A percentile compares a stretch with the other conserved stretches of the same genome.
Evolutionary conservation across 2,329 filamentous ascomycete species (phyloP).

Genomic region (Fusarium siculi): DNA sequence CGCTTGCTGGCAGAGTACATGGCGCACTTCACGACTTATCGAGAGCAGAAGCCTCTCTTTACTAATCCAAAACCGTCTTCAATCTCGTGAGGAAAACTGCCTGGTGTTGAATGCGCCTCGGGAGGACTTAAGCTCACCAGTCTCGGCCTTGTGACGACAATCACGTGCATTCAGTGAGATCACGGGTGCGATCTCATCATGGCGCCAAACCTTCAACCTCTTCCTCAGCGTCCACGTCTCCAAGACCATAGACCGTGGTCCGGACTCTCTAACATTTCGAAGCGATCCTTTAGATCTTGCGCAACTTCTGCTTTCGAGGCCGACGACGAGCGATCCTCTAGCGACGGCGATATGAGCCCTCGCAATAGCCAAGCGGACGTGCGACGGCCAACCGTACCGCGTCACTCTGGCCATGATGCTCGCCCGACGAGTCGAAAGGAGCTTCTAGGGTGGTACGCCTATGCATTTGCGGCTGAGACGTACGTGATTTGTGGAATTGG

Average conservation of each 20-base stretch:
- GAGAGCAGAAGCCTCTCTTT: slow-evolving; percentile 18
- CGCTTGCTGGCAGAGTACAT: slow-evolving; percentile 27
- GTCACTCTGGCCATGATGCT: slow-evolving; percentile 86
- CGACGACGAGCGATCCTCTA: slow-evolving; percentile 73
- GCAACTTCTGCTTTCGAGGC: slow-evolving; percentile 72
- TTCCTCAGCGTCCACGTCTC: slow-evolving; percentile 53
- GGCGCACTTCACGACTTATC: slow-evolving; percentile 13
- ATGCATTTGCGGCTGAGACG: slow-evolving; percentile 95
- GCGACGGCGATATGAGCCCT: slow-evolving; percentile 50
- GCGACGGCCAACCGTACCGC: slow-evolving; percentile 52
- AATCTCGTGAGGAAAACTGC: slow-evolving; percentile 12
- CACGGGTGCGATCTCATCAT: slow-evolving; percentile 34
- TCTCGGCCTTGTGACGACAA: slow-evolving; percentile 40
- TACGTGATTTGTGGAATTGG: slow-evolving; percentile 87
- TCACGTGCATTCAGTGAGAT: slow-evolving; percentile 44
- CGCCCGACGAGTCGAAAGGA: slow-evolving; percentile 89
- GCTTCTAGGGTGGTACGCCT: slow-evolving; percentile 93
- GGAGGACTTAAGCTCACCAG: slow-evolving; percentile 11
- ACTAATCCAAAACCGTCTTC: slow-evolving; percentile 1
- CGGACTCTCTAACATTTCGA: slow-evolving; percentile 62
- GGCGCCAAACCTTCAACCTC: slow-evolving; percentile 42
- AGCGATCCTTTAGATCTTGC: slow-evolving; percentile 67
- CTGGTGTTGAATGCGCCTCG: slow-evolving; percentile 6
- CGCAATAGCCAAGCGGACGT: slow-evolving; percentile 51
- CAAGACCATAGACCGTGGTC: slow-evolving; percentile 58